Evolutionary conservation across 768 basidiomycete genomes (phyloP).

Genomic region (Pisolithus albus): DNA sequence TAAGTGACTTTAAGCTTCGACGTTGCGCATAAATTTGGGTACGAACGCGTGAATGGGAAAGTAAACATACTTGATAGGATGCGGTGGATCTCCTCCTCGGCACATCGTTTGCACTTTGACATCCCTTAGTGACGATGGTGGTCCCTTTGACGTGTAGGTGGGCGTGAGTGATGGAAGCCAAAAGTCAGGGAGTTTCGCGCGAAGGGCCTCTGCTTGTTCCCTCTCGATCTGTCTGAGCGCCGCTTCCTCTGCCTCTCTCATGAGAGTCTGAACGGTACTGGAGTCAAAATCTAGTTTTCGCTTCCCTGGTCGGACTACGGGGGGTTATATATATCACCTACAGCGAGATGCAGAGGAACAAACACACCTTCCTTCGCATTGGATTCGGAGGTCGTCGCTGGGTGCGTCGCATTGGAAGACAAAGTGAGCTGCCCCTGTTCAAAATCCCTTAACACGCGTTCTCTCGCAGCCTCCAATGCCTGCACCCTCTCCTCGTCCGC

Average conservation of each 20-base stretch:
- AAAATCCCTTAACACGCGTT: conserved; percentile 85
- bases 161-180: conserved; percentile 95
- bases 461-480: conserved; percentile 69
- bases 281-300: conserved; percentile 84
- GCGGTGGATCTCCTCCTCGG: conserved; percentile 70
- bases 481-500: conserved; percentile 73
- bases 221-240: conserved; percentile 77
- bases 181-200: conserved; percentile 89
- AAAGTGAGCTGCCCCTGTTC: conserved; percentile 79
- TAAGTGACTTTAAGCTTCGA: conserved; percentile 71
- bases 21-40: conserved; percentile 1
- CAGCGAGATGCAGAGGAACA: background rate
- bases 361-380: conserved; percentile 34
- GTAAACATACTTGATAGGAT: conserved; percentile 63
- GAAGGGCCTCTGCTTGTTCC: conserved; percentile 80
- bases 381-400: conserved; percentile 33
- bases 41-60: background rate
- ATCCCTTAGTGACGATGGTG: conserved; percentile 63
- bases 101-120: conserved; percentile 87
- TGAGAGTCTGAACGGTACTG: conserved; percentile 60
- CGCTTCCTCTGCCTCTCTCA: conserved; percentile 80
- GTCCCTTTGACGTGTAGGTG: conserved; percentile 57
- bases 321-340: background rate
- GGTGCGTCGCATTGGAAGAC: conserved; percentile 34
- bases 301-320: conserved; percentile 55